Base-by-base conservation (phyloP, 2,329 filamentous ascomycete species). In the Penicillium sp. region DNA sequence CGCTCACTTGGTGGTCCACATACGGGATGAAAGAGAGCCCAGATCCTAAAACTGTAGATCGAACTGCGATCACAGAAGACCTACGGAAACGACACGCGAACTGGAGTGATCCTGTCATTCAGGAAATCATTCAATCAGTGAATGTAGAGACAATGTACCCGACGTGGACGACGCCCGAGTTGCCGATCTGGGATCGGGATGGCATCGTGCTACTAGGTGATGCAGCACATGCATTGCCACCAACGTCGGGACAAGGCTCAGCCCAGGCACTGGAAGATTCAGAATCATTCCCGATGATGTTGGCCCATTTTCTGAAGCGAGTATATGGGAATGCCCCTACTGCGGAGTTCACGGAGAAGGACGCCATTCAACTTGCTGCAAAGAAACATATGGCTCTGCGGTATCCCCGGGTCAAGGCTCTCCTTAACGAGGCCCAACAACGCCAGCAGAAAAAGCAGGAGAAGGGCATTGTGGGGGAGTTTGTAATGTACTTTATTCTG, bases 221-320 rank as follows among this genome's bases (percentile, higher is more conserved):
- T 66, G 82, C 82, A 2, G 83, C 82, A 0, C 83, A 86, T 68
- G 82, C 83, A 0, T 72, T 86, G 54, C 79, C 81, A 2, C 78
- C 84, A 0, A 80, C 78, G 6, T 79, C 78, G 0, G 82, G 83
- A 2, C 83, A 86, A 66, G 84, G 84, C 0, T 77, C 80, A 0
- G 81, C 78, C 4, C 83, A 85, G 67, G 83, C 81, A 0, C 64
- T 86, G 11, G 83, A 86, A 65, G 84, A 86, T 68, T 76, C 75
- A 0, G 78, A 82, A 58, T 74, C 78, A 0, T 70, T 84, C 10
- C 70, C 75, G 0, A 57, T 81, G 24, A 68, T 83, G 1, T 65
- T 80, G 33, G 43, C 65, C 1, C 71, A 77, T 54, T 65, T 67
- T 43, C 54, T 76, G n/a, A 44, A 16, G n/a, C 35, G 43, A 27